Evolutionary conservation across 768 basidiomycete species (phyloP), one percentile per base, ranked within the genome.

Genomic region (Leucocoprinus sp.): DNA sequence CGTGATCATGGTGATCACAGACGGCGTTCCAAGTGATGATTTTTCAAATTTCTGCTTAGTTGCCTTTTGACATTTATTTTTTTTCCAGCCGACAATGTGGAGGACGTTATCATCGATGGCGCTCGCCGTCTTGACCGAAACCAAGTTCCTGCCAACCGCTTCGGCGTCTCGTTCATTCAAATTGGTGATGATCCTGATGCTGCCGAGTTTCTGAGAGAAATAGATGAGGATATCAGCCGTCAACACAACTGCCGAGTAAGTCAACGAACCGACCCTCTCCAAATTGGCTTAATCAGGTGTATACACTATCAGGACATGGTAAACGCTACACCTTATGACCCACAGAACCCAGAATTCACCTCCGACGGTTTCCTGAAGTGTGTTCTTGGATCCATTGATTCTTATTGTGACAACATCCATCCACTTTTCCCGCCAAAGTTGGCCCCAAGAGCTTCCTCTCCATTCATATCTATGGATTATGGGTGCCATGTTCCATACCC

Each of bases 151-250:
- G 23, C 8, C 18, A 33, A 15, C 17, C 46, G 46, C 23, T 36
- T 48, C 17, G 46, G 46, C 7, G 26, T 48, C 26, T 48, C 46
- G 2, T 48, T 48, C 17, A 40, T 48, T 26, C 46, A 48, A 22
- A 48, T 48, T 19, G 46, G 46, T 33, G 26, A 48, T 17, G 46
- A 48, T 27, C 39, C 39, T 14, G 46, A 48, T 36, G 46, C 46
- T n/a, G 46, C 46, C 2, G 46, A 48, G 17, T 48, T 21, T 24
- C 27, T 48, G 34, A 48, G 34, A 28, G 46, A 48, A 19, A 15
- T 48, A 18, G 46, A 48, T 17, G 46, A 48, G 9, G 46, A 42
- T 27, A 48, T 48, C 26, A 35, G 46, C 34, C 15, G 5, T 15
- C 23, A 26, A 12, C 39, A 41, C 28, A 17, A 15, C 23, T 48